Evolutionary conservation across 768 basidiomycete genomes (phyloP), one percentile per base, ranked within the genome.

Genomic region (Arthromyces matolae): DNA sequence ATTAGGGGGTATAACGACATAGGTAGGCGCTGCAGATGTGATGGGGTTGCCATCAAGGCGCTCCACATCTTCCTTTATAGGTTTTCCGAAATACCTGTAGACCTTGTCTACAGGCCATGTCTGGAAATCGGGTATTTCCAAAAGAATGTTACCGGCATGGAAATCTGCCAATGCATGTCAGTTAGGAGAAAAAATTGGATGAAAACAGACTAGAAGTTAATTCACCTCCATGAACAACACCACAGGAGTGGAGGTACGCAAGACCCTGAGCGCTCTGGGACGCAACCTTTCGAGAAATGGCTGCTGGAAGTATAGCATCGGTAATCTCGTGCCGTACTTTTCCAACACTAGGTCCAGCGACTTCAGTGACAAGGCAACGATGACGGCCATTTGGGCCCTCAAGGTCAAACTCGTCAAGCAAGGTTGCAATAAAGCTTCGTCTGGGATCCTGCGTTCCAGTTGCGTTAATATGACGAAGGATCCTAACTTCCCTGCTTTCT

Each of bases 361-460:
- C 82, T 63, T 92, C 87, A 58, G 85, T 83, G 14, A 88, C 83
- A 78, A 92, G 85, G 73, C 89, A 91, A 49, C 88, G 81, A 65
- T 92, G 88, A 16, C 69, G 75, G 19, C 88, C 89, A 65, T 87
- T 86, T 6, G 84, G 85, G 3, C 89, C 87, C 43, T 80, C 76
- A 64, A 87, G 82, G 31, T 75, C 71, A 65, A 91, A 92, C 58
- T 87, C 79, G 64, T 91, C 88, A 37, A 89, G 78, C 54, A 91
- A 79, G 36, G 23, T 80, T 80, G 62, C 84, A 81, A 66, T 53
- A 50, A 71, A 64, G 35, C 76, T 66, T 16, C 71, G 65, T 58
- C 73, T 64, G 13, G 67, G 53, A n/a, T 41, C 43, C 8, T 42
- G 18, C 13, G 18, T n/a, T 4, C 40, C 36, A 24, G 32, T 25